A percentile compares a stretch with the other conserved stretches of the same genome.
Evolutionary conservation across 1,284 basidiomycete genomes (phyloP).

Genomic region (Ustilago nuda): DNA sequence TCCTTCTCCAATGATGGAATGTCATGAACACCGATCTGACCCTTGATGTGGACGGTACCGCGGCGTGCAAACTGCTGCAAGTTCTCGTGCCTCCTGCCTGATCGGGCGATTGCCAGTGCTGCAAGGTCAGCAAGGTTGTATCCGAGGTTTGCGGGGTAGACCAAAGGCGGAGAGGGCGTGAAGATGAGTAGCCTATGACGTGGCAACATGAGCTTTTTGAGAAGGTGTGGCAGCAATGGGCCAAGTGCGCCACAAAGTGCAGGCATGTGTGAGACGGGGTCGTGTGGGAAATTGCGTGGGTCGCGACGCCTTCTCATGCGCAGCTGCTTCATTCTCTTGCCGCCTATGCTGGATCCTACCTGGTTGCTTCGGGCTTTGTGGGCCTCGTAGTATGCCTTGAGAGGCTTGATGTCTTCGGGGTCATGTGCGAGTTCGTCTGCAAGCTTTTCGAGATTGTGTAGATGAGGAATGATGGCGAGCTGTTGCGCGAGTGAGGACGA

Average conservation of each 20-base stretch:
- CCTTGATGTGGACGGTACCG: conserved; percentile 37
- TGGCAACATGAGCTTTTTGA: conserved; percentile 54
- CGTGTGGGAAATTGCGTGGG: conserved; percentile 35
- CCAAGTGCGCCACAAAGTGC: conserved; percentile 55
- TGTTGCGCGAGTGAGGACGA: conserved; percentile 41
- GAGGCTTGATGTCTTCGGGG: conserved; percentile 19
- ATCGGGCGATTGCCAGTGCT: conserved; percentile 22
- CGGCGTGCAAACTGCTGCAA: conserved; percentile 22
- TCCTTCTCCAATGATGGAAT: conserved; percentile 46
- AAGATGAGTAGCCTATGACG: conserved; percentile 57
- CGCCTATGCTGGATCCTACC: conserved; percentile 10
- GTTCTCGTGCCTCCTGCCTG: conserved; percentile 33
- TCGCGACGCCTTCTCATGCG: conserved; percentile 44
- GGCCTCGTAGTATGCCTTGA: conserved; percentile 32
- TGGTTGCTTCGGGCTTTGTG: conserved; percentile 16
- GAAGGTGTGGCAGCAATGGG: conserved; percentile 53
- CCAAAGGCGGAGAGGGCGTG: conserved; percentile 43
- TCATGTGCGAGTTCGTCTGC: conserved; percentile 34
- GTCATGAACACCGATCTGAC: conserved; percentile 61
- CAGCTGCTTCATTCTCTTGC: conserved; percentile 43
- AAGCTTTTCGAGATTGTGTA: conserved; percentile 39
- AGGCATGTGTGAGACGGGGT: conserved; percentile 54
- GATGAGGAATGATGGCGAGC: conserved; percentile 47
- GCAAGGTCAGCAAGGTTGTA: conserved; percentile 56
- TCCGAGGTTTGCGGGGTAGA: conserved; percentile 44